Percentiles rank a stretch among this genome's conserved stretches.
phyloP scores from a whole-genome alignment of 179 eudicot species.

The Heliamphora ciliata region DNA sequence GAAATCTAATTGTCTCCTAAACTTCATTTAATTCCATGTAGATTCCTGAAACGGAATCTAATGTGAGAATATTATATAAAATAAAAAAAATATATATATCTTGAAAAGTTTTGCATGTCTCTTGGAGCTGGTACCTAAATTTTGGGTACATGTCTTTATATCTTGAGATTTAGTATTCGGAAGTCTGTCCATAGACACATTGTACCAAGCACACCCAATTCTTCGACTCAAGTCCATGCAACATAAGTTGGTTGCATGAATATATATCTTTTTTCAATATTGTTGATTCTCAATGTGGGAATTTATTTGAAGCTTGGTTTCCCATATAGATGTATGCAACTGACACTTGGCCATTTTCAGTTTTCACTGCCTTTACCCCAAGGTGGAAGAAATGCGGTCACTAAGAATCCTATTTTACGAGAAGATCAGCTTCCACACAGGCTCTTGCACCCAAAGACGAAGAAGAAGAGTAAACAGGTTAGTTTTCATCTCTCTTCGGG shows the following conservation, averaged over 20 bases:
- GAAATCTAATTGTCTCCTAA: too few relatives aligned
- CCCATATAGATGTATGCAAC: not conserved
- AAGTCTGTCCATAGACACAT: too few relatives aligned
- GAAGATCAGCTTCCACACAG: constrained; percentile 90
- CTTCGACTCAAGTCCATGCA: too few relatives aligned
- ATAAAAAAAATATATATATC: too few relatives aligned
- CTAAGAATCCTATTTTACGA: constrained; percentile 84
- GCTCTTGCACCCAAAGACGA: constrained; percentile 58
- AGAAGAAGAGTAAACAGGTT: constrained; percentile 70
- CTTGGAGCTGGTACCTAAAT: too few relatives aligned
- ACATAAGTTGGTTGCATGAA: not conserved
- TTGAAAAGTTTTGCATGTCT: too few relatives aligned
- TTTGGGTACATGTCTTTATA: too few relatives aligned
- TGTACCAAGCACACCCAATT: too few relatives aligned
- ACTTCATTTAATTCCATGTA: too few relatives aligned
- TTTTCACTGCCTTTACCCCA: constrained; percentile 86
- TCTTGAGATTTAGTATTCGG: too few relatives aligned
- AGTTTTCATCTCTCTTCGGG: constrained; percentile 2
- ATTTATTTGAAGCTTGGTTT: constrained; percentile 1
- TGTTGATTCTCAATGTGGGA: not conserved
- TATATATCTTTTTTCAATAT: not conserved
- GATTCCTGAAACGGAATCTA: too few relatives aligned
- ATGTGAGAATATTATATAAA: too few relatives aligned
- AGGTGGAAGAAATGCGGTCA: constrained; percentile 78
- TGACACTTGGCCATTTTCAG: constrained; percentile 32